Evolutionary conservation across 2,329 filamentous ascomycete species (phyloP), one percentile per base, ranked within the genome.

Genomic region (Penicillium sp.): DNA sequence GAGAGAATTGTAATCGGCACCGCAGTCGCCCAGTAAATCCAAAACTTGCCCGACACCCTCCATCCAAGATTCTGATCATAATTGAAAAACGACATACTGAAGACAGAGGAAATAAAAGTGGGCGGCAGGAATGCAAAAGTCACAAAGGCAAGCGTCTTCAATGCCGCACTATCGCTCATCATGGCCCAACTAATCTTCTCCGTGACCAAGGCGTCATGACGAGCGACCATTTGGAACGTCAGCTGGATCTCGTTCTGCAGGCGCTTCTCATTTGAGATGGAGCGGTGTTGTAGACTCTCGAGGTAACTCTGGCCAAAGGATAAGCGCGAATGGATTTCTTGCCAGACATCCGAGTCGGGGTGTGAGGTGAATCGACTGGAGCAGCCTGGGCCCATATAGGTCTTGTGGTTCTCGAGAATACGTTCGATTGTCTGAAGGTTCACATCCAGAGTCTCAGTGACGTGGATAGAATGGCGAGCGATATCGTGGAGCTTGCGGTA

Each of bases 121-220:
- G 81, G 76, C 0, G 83, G 83, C 0, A 85, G 67, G 41, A 85
- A 85, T 0, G 73, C 68, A 6, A 83, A 64, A 0, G 82, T 83
- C 0, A 84, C 69, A 15, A 83, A 75, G 0, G 82, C 78, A 47
- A 85, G 75, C 0, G 79, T 81, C 66, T 80, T 82, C 81, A 85
- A 84, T 0, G 81, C 77, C 0, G 78, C 73, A 60, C 81, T 83
- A 54, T 86, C 84, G n/a, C 51, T 54, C 34, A 64, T 63, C 17
- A 66, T 65, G 31, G 31, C 31, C 31, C 31, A 8, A 31, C 31
- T 31, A 6, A 31, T 31, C 31, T 31, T 31, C 7, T 31, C 31
- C 31, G 31, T 31, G 5, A 59, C 51, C 5, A 55, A 52, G 12
- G 67, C 65, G 51, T 73, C 69, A 54, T 65, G 61, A 57, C 73